Evolutionary conservation across 1,139 yeast genomes (phyloP).

Genomic region (Protomyces lactucae-debilis): DNA sequence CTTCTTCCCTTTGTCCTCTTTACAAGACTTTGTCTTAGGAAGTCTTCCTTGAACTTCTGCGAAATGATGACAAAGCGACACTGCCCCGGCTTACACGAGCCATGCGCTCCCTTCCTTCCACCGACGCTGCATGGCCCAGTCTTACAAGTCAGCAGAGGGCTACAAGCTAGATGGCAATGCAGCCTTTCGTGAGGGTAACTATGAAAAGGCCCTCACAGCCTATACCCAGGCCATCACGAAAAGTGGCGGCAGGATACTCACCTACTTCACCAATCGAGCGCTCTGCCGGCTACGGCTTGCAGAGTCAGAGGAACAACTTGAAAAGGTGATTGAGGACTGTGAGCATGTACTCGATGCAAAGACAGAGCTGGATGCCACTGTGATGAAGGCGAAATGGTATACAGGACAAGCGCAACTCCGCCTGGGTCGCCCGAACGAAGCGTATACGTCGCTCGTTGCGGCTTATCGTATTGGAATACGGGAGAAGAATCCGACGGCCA

Average conservation of each 20-base stretch:
- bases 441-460: constrained; percentile 37
- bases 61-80: background rate
- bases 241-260: constrained; percentile 13
- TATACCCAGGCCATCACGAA: constrained; percentile 27
- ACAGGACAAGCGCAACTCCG: constrained; percentile 37
- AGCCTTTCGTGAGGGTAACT: constrained; percentile 19
- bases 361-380: constrained; percentile 5
- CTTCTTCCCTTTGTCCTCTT: too few species aligned
- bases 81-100: background rate
- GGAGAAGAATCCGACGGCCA: constrained; percentile 36
- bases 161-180: constrained; percentile 23
- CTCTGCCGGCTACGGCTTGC: constrained; percentile 4
- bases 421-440: constrained; percentile 37
- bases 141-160: constrained; percentile 19
- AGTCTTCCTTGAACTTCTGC: background rate
- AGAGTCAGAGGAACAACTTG: constrained; percentile 7
- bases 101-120: background rate
- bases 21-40: too few species aligned
- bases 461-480: constrained; percentile 40
- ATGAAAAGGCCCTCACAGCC: constrained; percentile 19
- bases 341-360: constrained; percentile 12
- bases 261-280: constrained; percentile 24
- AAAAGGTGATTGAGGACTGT: constrained; percentile 16
- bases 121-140: background rate
- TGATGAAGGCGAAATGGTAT: constrained; percentile 26